Conservation (phyloP, 2,329 filamentous ascomycete species). For the Zymoseptoria pseudotritici region DNA sequence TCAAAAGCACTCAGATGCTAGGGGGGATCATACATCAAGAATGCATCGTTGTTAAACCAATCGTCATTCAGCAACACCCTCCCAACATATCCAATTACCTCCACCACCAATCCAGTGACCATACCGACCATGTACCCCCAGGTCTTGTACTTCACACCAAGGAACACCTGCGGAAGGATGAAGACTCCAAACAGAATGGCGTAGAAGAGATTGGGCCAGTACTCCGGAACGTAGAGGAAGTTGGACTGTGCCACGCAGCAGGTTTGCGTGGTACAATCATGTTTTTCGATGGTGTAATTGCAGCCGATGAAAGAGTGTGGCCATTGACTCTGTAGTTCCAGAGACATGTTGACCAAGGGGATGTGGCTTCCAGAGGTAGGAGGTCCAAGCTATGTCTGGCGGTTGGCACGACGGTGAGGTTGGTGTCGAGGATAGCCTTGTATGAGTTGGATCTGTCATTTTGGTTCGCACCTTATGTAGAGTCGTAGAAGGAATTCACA, state of each 20-base stretch:
- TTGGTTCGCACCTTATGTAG: background rate
- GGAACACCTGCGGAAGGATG: slow-evolving; percentile 41
- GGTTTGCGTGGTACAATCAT: slow-evolving; percentile 22
- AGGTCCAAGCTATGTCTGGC: background rate
- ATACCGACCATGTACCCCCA: slow-evolving; percentile 50
- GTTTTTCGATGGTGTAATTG: slow-evolving; percentile 12
- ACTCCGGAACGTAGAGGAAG: slow-evolving; percentile 48
- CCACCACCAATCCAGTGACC: slow-evolving; percentile 40
- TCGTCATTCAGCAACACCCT: slow-evolving; percentile 48
- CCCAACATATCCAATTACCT: slow-evolving; percentile 50
- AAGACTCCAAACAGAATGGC: slow-evolving; percentile 44
- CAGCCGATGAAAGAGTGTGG: slow-evolving; percentile 4
- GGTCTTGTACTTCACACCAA: slow-evolving; percentile 46
- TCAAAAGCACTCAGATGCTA: no score
- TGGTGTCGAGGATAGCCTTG: background rate
- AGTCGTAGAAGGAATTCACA: background rate
- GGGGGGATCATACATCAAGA: no score
- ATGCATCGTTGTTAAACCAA: slow-evolving; percentile 40
- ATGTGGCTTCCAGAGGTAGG: background rate
- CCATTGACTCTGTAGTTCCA: background rate
- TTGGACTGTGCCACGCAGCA: slow-evolving; percentile 30
- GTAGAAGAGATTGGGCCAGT: slow-evolving; percentile 41
- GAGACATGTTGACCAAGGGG: background rate
- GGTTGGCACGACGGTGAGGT: background rate
- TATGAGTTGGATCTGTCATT: no score